These are phyloP conservation scores for Fraxinus albicans DNA, from an alignment of 305 asterid species.

Conservation along the genomic window DNA sequence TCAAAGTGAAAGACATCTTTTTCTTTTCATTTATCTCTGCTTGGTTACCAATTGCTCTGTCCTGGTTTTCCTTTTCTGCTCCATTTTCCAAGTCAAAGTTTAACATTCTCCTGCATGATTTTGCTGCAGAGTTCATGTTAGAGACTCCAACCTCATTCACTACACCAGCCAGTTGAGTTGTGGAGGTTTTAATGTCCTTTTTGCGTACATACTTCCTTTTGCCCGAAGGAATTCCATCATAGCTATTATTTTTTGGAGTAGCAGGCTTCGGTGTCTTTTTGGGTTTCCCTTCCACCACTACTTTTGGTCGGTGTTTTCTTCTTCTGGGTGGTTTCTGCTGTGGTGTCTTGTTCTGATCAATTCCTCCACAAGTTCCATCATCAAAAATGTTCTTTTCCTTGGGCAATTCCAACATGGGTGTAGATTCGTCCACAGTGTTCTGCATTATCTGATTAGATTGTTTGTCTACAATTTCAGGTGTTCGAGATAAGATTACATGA, in stretches of 20 bases:
- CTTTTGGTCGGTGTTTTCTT: conserved; percentile 86
- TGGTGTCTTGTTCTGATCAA: conserved; percentile 76
- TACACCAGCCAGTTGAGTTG: conserved; percentile 33
- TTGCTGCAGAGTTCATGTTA: conserved; percentile 31
- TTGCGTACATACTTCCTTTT: conserved; percentile 66
- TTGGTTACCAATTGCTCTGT: conserved; percentile 27
- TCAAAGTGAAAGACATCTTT: conserved; percentile 38
- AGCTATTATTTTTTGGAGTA: conserved; percentile 26
- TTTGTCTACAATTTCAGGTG: conserved; percentile 32
- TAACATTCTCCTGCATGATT: conserved; percentile 61
- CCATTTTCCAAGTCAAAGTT: conserved; percentile 50
- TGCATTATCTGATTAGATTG: conserved; percentile 32
- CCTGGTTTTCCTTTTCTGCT: conserved; percentile 36
- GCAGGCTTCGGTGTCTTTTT: conserved; percentile 59
- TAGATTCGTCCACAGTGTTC: conserved; percentile 29
- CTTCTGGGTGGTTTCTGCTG: conserved; percentile 61
- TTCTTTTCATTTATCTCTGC: conserved; percentile 33
- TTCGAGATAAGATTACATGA: conserved; percentile 27
- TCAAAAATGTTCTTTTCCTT: conserved; percentile 33
- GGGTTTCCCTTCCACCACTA: conserved; percentile 70
- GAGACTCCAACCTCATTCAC: conserved; percentile 35
- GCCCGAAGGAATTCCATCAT: conserved; percentile 38
- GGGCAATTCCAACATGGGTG: conserved; percentile 26
- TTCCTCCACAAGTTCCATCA: conserved; percentile 40
- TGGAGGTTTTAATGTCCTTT: conserved; percentile 40